These are phyloP conservation scores for Penicillium arizonense DNA, from an alignment of 495 filamentous ascomycete genomes.

Conservation along the genomic window DNA sequence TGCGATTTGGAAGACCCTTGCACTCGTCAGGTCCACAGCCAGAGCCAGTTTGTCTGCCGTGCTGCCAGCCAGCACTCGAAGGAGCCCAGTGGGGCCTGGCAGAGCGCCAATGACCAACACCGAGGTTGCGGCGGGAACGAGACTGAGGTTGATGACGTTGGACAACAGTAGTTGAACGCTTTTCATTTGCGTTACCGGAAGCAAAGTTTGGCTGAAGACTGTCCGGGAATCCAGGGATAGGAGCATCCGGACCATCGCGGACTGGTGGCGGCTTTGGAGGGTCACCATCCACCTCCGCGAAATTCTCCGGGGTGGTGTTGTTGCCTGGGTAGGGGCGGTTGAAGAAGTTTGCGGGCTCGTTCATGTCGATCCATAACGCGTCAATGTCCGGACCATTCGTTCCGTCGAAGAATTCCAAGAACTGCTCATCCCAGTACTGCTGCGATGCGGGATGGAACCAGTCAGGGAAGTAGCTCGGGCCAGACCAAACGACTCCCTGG, in stretches of 20 bases:
- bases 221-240: conserved; percentile 19
- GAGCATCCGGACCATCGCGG: conserved; percentile 11
- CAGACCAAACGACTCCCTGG: conserved; percentile 23
- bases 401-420: conserved; percentile 11
- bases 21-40: conserved; percentile 11
- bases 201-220: conserved; percentile 21
- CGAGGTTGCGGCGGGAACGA: conserved; percentile 9
- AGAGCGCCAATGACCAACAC: conserved; percentile 18
- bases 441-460: conserved; percentile 22
- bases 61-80: conserved; percentile 6
- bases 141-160: not conserved
- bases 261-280: conserved; percentile 18
- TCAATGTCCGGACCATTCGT: conserved; percentile 17
- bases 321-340: conserved; percentile 12
- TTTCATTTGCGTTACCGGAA: not conserved
- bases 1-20: conserved; percentile 11
- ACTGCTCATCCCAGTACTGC: conserved; percentile 21
- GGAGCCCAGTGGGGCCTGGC: not conserved
- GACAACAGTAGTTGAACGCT: conserved; percentile 1
- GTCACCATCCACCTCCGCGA: conserved; percentile 11
- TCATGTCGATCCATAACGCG: conserved; percentile 29
- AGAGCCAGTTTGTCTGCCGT: conserved; percentile 8
- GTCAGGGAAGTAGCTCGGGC: conserved; percentile 24
- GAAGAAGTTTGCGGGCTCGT: conserved; percentile 20
- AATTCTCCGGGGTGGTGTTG: conserved; percentile 12